Evolutionary conservation across 1,284 basidiomycete genomes (phyloP).

Genomic region (Heterobasidion occidentale): DNA sequence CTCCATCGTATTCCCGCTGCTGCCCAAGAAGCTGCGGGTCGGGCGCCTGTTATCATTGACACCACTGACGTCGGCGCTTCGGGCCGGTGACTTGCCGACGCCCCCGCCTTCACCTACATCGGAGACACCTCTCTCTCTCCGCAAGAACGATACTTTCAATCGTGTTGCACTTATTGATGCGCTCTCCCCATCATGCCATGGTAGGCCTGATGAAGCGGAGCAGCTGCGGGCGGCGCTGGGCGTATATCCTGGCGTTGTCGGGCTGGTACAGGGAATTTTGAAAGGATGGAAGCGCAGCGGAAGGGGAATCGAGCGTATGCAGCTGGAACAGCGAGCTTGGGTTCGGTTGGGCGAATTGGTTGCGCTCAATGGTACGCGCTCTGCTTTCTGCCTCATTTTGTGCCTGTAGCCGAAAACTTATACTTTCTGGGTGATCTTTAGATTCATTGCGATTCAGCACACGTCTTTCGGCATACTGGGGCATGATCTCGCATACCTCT

Average conservation of each 20-base stretch:
- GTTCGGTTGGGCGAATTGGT: conserved; percentile 42
- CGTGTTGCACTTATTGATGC: conserved; percentile 25
- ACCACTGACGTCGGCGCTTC: background rate
- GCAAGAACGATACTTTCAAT: conserved; percentile 9
- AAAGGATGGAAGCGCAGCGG: conserved; percentile 16
- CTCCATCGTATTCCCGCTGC: conserved; percentile 46
- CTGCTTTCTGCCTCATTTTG: conserved; percentile 1
- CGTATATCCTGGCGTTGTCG: conserved; percentile 29
- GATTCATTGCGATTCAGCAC: conserved; percentile 30
- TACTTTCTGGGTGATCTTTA: conserved; percentile 4
- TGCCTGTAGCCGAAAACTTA: background rate
- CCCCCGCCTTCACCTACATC: conserved; percentile 9
- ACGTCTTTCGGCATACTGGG: conserved; percentile 42
- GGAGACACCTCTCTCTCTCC: background rate
- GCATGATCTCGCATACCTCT: conserved; percentile 35
- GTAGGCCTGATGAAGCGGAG: conserved; percentile 29
- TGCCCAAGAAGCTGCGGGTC: conserved; percentile 23
- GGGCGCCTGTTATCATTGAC: conserved; percentile 18
- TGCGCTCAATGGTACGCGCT: conserved; percentile 32
- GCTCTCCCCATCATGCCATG: conserved; percentile 24
- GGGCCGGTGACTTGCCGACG: conserved; percentile 10
- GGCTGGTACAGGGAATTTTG: conserved; percentile 23
- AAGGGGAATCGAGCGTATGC: conserved; percentile 30
- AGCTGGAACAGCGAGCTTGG: conserved; percentile 44
- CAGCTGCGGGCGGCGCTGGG: conserved; percentile 32